Percentiles rank a stretch among this genome's conserved stretches.
Evolutionary conservation across 805 yeast genomes (phyloP).

Genomic region (Saturnispora bothae): DNA sequence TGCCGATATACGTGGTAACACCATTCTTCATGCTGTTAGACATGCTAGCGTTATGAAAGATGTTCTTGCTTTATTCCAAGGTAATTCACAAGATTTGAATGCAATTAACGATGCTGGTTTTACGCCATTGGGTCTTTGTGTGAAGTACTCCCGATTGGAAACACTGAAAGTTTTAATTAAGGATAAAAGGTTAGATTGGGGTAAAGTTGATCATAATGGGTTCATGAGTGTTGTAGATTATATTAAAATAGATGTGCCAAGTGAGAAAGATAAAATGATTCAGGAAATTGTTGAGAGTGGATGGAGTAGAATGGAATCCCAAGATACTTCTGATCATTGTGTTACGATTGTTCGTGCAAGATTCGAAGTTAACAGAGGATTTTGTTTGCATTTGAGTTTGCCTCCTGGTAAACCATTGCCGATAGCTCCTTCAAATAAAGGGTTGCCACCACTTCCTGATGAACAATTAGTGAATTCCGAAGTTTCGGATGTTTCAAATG

Average conservation of each 20-base stretch:
- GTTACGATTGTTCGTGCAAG: conserved; percentile 24
- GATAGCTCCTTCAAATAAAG: not conserved
- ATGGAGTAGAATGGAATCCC: conserved; percentile 1
- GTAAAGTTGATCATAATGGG: conserved; percentile 22
- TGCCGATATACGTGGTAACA: conserved; percentile 62
- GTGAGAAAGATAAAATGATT: conserved; percentile 18
- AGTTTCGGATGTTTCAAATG: no score
- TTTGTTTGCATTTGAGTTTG: conserved; percentile 14
- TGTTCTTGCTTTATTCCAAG: conserved; percentile 27
- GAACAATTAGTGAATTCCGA: no score
- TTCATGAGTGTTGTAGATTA: conserved; percentile 36
- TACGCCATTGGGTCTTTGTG: conserved; percentile 63
- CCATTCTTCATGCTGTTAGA: conserved; percentile 62
- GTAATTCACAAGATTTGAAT: conserved; percentile 38
- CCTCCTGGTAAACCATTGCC: not conserved
- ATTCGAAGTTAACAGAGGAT: conserved; percentile 23
- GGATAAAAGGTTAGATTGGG: conserved; percentile 39
- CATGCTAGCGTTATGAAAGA: conserved; percentile 33
- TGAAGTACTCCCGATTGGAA: conserved; percentile 55
- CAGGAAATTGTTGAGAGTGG: conserved; percentile 27
- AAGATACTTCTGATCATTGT: no score
- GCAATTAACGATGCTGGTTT: conserved; percentile 44
- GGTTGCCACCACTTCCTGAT: no score
- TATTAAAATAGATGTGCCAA: conserved; percentile 26
- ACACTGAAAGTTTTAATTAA: conserved; percentile 43